Conservation (phyloP, 257 asterid species). For the Mentha longifolia region DNA sequence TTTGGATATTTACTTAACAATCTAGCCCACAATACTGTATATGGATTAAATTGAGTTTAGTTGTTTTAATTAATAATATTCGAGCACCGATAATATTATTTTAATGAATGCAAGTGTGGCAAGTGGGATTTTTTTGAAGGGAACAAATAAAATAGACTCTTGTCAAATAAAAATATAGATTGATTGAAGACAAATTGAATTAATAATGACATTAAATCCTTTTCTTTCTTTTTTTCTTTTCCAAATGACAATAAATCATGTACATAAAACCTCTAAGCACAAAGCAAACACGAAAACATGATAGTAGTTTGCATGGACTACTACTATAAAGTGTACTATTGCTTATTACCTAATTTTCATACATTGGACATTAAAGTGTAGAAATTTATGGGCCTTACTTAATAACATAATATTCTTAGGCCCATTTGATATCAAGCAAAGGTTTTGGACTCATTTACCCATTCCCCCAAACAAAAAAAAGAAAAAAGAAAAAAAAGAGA, state of each 20-base stretch:
- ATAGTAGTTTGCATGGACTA: neutral
- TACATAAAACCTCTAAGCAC: neutral
- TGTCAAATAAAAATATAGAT: neutral
- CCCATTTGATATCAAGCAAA: neutral
- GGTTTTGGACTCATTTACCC: neutral
- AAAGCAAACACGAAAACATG: constrained; percentile 5
- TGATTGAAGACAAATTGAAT: neutral
- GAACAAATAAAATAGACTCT: neutral
- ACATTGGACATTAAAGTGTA: neutral
- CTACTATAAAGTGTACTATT: too few species aligned
- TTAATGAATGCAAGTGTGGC: neutral
- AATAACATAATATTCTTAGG: neutral
- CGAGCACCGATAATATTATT: too few species aligned
- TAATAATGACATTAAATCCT: neutral
- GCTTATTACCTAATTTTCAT: neutral
- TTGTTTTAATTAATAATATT: too few species aligned
- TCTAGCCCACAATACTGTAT: too few species aligned
- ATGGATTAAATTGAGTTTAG: too few species aligned
- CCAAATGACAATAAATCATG: neutral
- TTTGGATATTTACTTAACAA: neutral
- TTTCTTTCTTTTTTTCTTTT: too few species aligned
- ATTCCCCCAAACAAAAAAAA: too few species aligned
- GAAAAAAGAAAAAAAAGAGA: too few species aligned
- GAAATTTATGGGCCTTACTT: neutral
- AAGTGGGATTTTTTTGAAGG: neutral